Conservation (phyloP, 2,329 filamentous ascomycete species). For the Penicillium sp. region DNA sequence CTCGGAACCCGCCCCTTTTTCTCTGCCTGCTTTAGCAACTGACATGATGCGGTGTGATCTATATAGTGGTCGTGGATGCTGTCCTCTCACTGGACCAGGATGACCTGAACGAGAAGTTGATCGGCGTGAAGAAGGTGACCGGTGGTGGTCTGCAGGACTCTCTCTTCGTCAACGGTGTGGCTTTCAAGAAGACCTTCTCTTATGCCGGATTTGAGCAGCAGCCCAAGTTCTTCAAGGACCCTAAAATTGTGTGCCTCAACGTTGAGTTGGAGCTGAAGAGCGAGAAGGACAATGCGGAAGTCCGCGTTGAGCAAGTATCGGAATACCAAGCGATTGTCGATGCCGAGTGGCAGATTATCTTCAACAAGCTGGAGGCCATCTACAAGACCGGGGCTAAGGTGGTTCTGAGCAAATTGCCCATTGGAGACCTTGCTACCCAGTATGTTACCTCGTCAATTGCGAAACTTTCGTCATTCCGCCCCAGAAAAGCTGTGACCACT, state of each 20-base stretch:
- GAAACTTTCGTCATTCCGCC: too few species aligned
- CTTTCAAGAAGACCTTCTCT: constrained; percentile 99
- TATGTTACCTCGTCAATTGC: constrained; percentile 24
- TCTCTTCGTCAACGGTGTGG: constrained; percentile 93
- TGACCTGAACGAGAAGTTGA: constrained; percentile 94
- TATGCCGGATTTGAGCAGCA: constrained; percentile 99
- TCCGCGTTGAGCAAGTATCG: constrained; percentile 94
- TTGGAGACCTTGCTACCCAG: constrained; percentile 95
- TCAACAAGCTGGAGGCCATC: constrained; percentile 94
- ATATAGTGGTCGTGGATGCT: constrained; percentile 88
- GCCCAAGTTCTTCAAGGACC: constrained; percentile 88
- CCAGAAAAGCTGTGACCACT: neutral
- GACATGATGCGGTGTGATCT: constrained; percentile 13
- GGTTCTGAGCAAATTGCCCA: constrained; percentile 92
- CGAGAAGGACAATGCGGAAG: constrained; percentile 98
- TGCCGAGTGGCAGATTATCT: constrained; percentile 99
- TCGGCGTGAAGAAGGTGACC: constrained; percentile 96
- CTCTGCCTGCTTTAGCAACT: neutral
- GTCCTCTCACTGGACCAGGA: constrained; percentile 93
- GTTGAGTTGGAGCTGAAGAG: constrained; percentile 98
- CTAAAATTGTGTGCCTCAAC: constrained; percentile 95
- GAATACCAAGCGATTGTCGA: constrained; percentile 99
- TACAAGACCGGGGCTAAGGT: constrained; percentile 95
- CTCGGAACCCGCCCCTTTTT: constrained; percentile 1
- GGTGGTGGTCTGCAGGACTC: constrained; percentile 95